A percentile compares a stretch with the other conserved stretches of the same genome.
These are phyloP conservation scores for Starmerella cellae DNA, from an alignment of 805 yeast species.

Conservation along the genomic window DNA sequence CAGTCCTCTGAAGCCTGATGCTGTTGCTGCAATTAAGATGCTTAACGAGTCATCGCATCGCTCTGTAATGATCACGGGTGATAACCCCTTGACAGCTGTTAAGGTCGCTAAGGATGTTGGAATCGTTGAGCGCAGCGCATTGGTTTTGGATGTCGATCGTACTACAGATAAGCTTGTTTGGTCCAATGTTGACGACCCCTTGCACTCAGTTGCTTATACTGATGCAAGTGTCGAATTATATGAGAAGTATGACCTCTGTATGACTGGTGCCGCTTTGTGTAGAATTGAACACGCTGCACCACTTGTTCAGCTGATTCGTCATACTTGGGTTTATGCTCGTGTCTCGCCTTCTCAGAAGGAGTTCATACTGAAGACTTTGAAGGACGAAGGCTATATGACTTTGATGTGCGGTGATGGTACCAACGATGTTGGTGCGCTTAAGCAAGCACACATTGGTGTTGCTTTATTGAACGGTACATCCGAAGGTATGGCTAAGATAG, in stretches of 20 bases:
- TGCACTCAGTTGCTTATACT: slow-evolving; percentile 38
- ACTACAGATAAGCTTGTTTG: slow-evolving; percentile 62
- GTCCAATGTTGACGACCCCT: slow-evolving; percentile 73
- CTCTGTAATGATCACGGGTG: slow-evolving; percentile 96
- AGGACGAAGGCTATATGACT: slow-evolving; percentile 80
- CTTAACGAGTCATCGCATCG: slow-evolving; percentile 91
- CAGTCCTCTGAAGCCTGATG: slow-evolving; percentile 91
- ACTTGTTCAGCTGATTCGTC: slow-evolving; percentile 58
- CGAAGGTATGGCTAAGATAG: slow-evolving; percentile 78
- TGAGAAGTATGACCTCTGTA: slow-evolving; percentile 66
- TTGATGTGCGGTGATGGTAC: slow-evolving; percentile 99
- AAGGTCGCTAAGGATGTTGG: slow-evolving; percentile 92
- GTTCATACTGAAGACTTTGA: slow-evolving; percentile 68
- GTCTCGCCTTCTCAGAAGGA: slow-evolving; percentile 96
- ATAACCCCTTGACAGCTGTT: slow-evolving; percentile 94
- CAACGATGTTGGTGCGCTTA: slow-evolving; percentile 98
- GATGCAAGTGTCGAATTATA: slow-evolving; percentile 36
- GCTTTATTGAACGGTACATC: slow-evolving; percentile 96
- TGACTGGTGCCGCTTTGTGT: slow-evolving; percentile 81
- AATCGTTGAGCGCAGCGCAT: slow-evolving; percentile 68
- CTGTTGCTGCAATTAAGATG: slow-evolving; percentile 79
- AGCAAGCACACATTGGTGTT: slow-evolving; percentile 96
- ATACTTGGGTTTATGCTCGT: slow-evolving; percentile 95
- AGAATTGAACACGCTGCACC: slow-evolving; percentile 42
- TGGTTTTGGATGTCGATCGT: slow-evolving; percentile 59